Evolutionary conservation across 106 monocot species (phyloP), one percentile per base, ranked within the genome.

Genomic region (Dendrobium huoshanense): DNA sequence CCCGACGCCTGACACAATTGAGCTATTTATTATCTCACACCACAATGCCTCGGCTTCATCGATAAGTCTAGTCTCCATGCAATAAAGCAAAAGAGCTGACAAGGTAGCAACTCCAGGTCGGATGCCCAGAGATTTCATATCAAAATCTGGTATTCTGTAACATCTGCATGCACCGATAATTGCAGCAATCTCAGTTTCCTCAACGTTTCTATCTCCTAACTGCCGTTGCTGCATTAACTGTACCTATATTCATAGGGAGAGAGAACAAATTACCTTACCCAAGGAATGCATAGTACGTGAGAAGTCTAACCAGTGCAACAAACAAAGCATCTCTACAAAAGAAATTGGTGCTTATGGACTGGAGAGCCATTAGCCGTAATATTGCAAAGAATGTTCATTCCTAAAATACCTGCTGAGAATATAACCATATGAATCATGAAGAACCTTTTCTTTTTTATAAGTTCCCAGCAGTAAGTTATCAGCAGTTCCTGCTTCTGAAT

Each of bases 11-110:
- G 95, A 89, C 43, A 83, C 84, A 15, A 76, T 83, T 11, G 91
- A 90, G 79, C 95, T 98, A 77, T 89, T 85, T 44, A 95, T 78
- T 18, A 98, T 85, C 83, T 91, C 89, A 61, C 79, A 75, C 94
- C 98, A 98, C 22, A 98, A 47, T 27, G 85, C 79, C 75, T 81
- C 86, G 22, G 92, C 90, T 80, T 89, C 79, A 6, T 40, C 17
- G 24, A 92, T 87, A 48, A 82, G 56, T 45, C 87, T 90, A 68
- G 84, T 86, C 25, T 88, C 73, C 0, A 85, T 90, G 58, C 73
- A 87, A 9, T 55, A 47, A 67, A 95, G 72, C 92, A 95, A 82
- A 76, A 92, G 79, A 47, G 80, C 61, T 25, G 86, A 80, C 43
- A 48, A 6, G 43, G 78, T 56, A 10, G 51, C 51, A 51, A 51